Base-by-base conservation (phyloP, 768 basidiomycete species). In the Obba rivulosa region DNA sequence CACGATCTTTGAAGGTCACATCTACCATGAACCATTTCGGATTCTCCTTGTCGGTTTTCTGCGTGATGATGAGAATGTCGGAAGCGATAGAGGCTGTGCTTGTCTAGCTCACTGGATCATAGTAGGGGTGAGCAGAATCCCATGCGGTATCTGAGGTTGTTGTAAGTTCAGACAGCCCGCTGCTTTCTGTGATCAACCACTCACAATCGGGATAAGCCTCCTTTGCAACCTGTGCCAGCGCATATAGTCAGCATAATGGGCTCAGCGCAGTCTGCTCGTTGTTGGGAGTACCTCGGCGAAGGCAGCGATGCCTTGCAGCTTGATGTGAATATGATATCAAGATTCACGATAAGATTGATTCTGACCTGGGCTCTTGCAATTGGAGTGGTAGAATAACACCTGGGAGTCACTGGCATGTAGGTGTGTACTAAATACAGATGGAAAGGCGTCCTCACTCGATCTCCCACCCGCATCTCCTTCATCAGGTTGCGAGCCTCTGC, bases 21-120 rank as follows among this genome's bases (percentile, higher is more conserved):
- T 92, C 83, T 31, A 93, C 87, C 93, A 97, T 97, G 70, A 76
- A 93, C 93, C 93, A 97, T 61, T 77, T 88, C 1, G 93, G 93
- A 10, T 81, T 72, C 3, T 75, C 73, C 58, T 81, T 58, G 48
- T 90, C 75, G 2, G 91, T 79, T 80, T 94, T 94, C 89, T 91
- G 57, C 16, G 17, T 10, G 13, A 31, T 28, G 35, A 25, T 13
- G n/a, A 37, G 34, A 7, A 13, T 31, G 28, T 5, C 13, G 28
- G 4, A 37, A n/a, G 23, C 4, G 34, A 39, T 23, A 23, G 22
- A 25, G 43, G 37, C 5, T 39, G 8, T 8, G 37, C 37, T 3
- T 21, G 20, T 4, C 25, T 25, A 46, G 61, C 79, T 54, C 59
- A 88, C 88, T 23, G 75, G 59, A 56, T 92, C 88, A 55, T 77